phyloP scores from a whole-genome alignment of 2,329 filamentous ascomycete species.

The Ceratocystis cacaofunesta region DNA sequence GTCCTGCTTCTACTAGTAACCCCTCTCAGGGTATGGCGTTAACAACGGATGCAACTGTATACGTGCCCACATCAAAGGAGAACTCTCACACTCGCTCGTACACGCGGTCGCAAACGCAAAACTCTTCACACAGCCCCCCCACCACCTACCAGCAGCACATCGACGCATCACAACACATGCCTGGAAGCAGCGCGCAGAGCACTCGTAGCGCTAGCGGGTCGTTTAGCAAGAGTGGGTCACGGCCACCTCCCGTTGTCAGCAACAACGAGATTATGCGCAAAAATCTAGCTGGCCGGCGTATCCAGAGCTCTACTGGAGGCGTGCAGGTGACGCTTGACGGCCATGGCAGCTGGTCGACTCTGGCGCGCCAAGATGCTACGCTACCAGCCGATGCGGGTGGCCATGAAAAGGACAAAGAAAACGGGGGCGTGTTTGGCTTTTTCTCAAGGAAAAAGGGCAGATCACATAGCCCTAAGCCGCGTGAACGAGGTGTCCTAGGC shows the following conservation, averaged over 20 bases:
- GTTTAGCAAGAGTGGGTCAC: not conserved
- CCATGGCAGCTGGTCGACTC: slow-evolving; percentile 77
- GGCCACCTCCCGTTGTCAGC: not conserved
- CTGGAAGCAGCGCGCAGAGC: slow-evolving; percentile 11
- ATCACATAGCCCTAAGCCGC: slow-evolving; percentile 84
- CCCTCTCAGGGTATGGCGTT: slow-evolving; percentile 25
- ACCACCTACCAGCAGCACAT: slow-evolving; percentile 6
- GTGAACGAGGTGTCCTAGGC: slow-evolving; percentile 80
- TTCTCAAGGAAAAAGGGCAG: slow-evolving; percentile 78
- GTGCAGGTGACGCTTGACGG: slow-evolving; percentile 86
- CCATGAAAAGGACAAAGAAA: slow-evolving; percentile 36
- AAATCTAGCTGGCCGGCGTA: slow-evolving; percentile 35
- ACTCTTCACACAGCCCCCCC: not conserved
- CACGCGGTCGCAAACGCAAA: not conserved
- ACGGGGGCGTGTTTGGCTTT: slow-evolving; percentile 81
- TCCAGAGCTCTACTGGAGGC: slow-evolving; percentile 65
- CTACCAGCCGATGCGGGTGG: slow-evolving; percentile 51
- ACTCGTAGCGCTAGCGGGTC: slow-evolving; percentile 16
- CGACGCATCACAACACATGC: slow-evolving; percentile 7
- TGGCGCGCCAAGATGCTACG: slow-evolving; percentile 70
- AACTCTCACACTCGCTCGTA: slow-evolving; percentile 18
- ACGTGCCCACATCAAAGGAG: slow-evolving; percentile 24
- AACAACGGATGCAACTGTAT: slow-evolving; percentile 36
- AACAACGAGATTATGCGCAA: slow-evolving; percentile 12
- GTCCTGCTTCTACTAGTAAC: not conserved